Conservation (phyloP, 345 rosid species). For the Brassica nigra region DNA sequence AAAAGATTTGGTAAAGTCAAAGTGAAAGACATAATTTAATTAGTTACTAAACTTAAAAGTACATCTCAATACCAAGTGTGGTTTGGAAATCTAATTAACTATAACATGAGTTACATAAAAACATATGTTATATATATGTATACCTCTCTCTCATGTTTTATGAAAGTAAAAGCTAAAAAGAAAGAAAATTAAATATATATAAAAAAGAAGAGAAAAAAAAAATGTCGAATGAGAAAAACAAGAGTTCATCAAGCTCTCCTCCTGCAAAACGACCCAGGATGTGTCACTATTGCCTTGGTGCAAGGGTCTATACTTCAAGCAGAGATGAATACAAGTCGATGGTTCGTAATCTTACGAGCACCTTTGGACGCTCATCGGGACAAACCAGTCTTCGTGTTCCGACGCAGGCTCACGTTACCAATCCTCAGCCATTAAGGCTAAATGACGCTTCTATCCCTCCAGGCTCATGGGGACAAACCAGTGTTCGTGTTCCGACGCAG, state of each 20-base stretch:
- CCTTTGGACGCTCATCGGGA: conserved; percentile 45
- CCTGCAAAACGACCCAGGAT: neutral
- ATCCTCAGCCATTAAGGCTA: conserved; percentile 45
- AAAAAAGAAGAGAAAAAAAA: neutral
- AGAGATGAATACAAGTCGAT: conserved; percentile 62
- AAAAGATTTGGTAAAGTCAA: neutral
- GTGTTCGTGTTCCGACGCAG: neutral
- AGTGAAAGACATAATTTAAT: neutral
- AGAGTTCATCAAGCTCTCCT: neutral
- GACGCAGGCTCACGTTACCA: conserved; percentile 46
- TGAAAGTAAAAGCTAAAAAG: neutral
- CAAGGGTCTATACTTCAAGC: conserved; percentile 54
- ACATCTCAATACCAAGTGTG: neutral
- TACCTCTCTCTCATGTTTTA: neutral
- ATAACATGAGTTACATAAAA: neutral
- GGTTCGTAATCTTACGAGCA: conserved; percentile 70
- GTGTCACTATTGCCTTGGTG: neutral
- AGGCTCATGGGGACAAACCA: conserved; percentile 51
- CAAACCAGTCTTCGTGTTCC: conserved; percentile 70
- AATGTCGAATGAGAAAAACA: neutral
- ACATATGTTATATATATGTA: neutral
- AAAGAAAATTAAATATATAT: neutral
- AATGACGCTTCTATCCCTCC: conserved; percentile 19
- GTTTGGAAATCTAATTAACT: neutral
- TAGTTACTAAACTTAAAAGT: neutral